Base-by-base conservation (phyloP, 2,329 filamentous ascomycete genomes). In the Volutella citrinella region DNA sequence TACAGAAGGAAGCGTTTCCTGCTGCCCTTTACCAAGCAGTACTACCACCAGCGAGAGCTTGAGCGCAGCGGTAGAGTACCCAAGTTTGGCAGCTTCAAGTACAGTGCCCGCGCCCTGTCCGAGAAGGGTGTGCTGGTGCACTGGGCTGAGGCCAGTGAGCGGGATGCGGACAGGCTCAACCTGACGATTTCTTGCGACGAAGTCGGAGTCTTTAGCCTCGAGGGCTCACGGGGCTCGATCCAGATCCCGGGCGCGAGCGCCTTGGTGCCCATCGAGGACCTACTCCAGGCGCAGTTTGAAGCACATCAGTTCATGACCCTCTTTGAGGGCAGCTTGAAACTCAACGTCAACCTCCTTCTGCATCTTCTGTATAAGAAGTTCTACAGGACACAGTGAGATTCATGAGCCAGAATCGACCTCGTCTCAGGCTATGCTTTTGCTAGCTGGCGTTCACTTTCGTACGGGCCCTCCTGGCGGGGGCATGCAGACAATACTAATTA, bases 281-380 rank as follows among this genome's bases (percentile, higher is more conserved):
- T 98, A 45, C 70, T 98, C 54, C 89, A 96, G 66, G 91, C 93
- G 32, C 94, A 98, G 65, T 98, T 96, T 60, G 93, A 97, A 64
- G 89, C 93, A 49, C 87, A 89, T 53, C 89, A 96, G 65, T 95
- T 95, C 61, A 90, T 97, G 79, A 89, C 87, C 55, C 72, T 97
- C 41, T 98, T 98, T 55, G 88, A 94, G 59, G 82, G 83, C 34
- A 78, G 76, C 45, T 73, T 96, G 57, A 83, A 85, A 64, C 76
- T 98, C 56, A 97, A 97, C 63, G 93, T 98, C 55, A 98, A 98
- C 69, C 64, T 98, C 56, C 80, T 98, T 66, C 72, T 98, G 71
- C 93, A 98, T 74, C 72, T 97, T 63, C 78, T 98, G 50, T 97
- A 97, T 73, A 95, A 94, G 78, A 98, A 98, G 74, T 98, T 98